Evolutionary conservation across 371 early-diverging fungal species (phyloP), one percentile per base, ranked within the genome.

Genomic region (Apophysomyces elegans): DNA sequence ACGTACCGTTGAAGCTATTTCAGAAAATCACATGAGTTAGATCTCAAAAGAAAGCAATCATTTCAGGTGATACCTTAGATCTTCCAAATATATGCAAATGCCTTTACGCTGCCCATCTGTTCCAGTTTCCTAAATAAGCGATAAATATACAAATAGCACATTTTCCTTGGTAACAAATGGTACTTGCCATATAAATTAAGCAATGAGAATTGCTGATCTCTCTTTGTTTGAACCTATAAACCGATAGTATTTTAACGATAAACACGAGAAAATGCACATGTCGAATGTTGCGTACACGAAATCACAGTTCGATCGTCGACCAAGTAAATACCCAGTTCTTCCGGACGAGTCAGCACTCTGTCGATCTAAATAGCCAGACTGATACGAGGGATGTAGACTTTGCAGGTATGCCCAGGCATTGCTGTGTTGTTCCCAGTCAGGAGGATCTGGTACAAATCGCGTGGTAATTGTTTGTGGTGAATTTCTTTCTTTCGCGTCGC

Each of bases 1-100:
- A 92, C 0, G 92, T 93, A 21, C 95, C 95, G 67, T 94, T 93
- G 8, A 86, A 81, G 75, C 92, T 92, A 64, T 50, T 54, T 4
- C 72, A 66, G 32, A 26, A 63, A 70, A 74, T 47, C 74, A 60
- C 7, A 80, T 60, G 44, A 73, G 75, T 21, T 43, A 58, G 32
- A 44, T 44, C 5, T 32, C 13, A 14, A 39, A 61, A 46, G 37
- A n/a, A 13, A 41, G 12, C 37, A 13, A 60, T 11, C 16, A 64
- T 50, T 0, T 32, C 21, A 32, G 41, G 37, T 12, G 35, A 26
- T 67, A 74, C 78, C 80, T 81, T 47, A 66, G 16, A 59, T 85
- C 85, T 63, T 84, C 76, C 9, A 86, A 64, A 59, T 75, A 83
- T 4, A 79, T 73, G 37, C 76, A 61, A 35, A 78, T 78, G 0